Percentiles rank a stretch among this genome's conserved stretches.
Evolutionary conservation across 768 basidiomycete species (phyloP).

Genomic region (Trametes sanguinea): DNA sequence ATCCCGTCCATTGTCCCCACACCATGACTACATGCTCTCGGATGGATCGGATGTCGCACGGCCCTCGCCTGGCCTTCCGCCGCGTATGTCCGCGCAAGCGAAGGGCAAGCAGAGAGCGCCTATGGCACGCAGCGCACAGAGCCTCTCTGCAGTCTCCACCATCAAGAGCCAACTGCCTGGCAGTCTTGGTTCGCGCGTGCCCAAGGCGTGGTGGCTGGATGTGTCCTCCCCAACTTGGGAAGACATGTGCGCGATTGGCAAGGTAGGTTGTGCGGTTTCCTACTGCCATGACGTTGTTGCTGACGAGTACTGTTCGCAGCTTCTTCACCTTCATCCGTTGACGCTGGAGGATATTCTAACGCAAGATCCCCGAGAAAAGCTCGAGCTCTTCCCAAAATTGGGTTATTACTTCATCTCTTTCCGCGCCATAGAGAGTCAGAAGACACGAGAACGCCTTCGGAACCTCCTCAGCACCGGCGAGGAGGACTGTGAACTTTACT

Average conservation of each 20-base stretch:
- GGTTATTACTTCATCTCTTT: constrained; percentile 94
- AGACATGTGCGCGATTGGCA: constrained; percentile 84
- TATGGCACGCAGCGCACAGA: not conserved
- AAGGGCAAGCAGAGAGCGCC: constrained; percentile 47
- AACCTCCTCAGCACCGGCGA: constrained; percentile 20
- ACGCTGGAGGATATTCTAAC: constrained; percentile 93
- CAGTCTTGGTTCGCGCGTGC: constrained; percentile 22
- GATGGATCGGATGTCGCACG: constrained; percentile 18
- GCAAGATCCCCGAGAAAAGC: constrained; percentile 88
- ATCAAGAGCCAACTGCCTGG: constrained; percentile 3
- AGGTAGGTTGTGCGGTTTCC: constrained; percentile 45
- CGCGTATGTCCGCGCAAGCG: not conserved
- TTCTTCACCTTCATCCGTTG: constrained; percentile 86
- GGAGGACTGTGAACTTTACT: constrained; percentile 27
- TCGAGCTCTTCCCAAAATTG: constrained; percentile 82
- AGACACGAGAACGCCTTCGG: constrained; percentile 43
- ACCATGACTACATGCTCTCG: constrained; percentile 41
- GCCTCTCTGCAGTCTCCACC: not conserved
- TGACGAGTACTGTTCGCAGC: constrained; percentile 39
- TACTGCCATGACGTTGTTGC: not conserved
- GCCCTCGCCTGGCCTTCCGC: not conserved
- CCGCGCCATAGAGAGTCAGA: constrained; percentile 69
- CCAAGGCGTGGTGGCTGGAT: constrained; percentile 88
- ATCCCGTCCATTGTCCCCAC: constrained; percentile 18
- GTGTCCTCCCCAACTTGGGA: constrained; percentile 86